A percentile compares a stretch with the other conserved stretches of the same genome.
These are phyloP conservation scores for Ilex paraguariensis DNA, from an alignment of 305 asterid genomes.

Conservation along the genomic window DNA sequence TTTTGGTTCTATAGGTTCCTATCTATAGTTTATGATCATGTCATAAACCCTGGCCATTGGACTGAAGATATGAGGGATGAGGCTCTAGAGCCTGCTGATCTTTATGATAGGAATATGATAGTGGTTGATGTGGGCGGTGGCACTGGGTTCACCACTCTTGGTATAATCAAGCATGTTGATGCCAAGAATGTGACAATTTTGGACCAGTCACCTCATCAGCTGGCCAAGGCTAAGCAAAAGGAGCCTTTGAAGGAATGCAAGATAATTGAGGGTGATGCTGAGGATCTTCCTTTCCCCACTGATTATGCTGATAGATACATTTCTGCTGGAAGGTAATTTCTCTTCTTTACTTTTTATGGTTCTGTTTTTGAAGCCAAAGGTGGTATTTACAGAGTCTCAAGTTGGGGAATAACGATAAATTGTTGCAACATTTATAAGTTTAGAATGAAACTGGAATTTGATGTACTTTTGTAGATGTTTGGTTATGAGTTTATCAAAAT, in stretches of 20 bases:
- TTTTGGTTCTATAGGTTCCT: slow-evolving; percentile 4
- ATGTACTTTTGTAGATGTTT: no score
- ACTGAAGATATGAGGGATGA: slow-evolving; percentile 5
- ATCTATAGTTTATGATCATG: slow-evolving; percentile 3
- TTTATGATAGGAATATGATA: neutral
- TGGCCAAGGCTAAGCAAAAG: slow-evolving; percentile 3
- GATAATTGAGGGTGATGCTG: slow-evolving; percentile 4
- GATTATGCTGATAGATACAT: slow-evolving; percentile 8
- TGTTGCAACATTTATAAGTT: no score
- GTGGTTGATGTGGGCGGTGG: slow-evolving; percentile 9
- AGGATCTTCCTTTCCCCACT: slow-evolving; percentile 5
- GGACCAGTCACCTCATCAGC: slow-evolving; percentile 9
- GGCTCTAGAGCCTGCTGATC: slow-evolving; percentile 3
- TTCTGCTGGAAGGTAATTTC: slow-evolving; percentile 6
- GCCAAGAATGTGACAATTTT: slow-evolving; percentile 5
- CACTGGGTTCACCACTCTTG: slow-evolving; percentile 2
- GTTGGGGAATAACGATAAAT: neutral
- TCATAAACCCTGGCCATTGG: slow-evolving; percentile 7
- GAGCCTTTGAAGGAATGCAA: slow-evolving; percentile 2
- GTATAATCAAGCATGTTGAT: slow-evolving; percentile 1
- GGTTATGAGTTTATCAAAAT: no score
- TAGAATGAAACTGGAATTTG: no score
- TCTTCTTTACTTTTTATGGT: neutral
- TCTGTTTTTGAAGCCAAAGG: neutral
- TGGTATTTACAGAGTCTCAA: neutral